A percentile compares a stretch with the other conserved stretches of the same genome.
Evolutionary conservation across 805 yeast genomes (phyloP).

Genomic region (Candida adriatica): DNA sequence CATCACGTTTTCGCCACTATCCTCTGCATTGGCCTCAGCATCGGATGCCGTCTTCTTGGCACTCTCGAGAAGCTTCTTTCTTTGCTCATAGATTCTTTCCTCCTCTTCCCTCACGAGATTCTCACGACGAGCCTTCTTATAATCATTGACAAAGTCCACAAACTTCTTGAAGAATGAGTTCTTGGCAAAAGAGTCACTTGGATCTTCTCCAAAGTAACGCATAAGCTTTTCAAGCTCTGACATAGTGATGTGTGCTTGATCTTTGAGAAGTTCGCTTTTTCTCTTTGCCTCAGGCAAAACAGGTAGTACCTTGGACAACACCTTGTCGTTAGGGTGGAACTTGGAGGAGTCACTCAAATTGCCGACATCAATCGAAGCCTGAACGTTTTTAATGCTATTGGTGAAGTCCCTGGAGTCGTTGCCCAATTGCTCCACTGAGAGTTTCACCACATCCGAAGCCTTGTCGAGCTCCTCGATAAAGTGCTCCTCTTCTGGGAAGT

Average conservation of each 20-base stretch:
- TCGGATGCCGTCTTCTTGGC: slow-evolving; percentile 20
- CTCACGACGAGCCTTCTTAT: slow-evolving; percentile 57
- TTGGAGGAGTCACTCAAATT: slow-evolving; percentile 54
- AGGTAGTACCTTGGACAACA: slow-evolving; percentile 47
- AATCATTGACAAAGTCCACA: slow-evolving; percentile 51
- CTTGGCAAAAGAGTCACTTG: slow-evolving; percentile 42
- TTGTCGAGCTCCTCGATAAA: slow-evolving; percentile 55
- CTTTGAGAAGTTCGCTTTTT: slow-evolving; percentile 42
- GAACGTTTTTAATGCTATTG: slow-evolving; percentile 42
- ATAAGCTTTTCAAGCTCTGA: slow-evolving; percentile 50
- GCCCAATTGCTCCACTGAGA: slow-evolving; percentile 56
- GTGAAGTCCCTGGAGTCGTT: slow-evolving; percentile 52
- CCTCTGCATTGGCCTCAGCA: slow-evolving; percentile 28
- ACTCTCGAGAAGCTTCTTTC: slow-evolving; percentile 49
- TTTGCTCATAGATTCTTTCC: slow-evolving; percentile 52
- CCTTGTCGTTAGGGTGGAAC: slow-evolving; percentile 61
- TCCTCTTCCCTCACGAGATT: slow-evolving; percentile 66
- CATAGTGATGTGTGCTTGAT: slow-evolving; percentile 44
- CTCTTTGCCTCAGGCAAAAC: slow-evolving; percentile 48
- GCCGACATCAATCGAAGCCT: slow-evolving; percentile 51
- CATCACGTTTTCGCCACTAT: slow-evolving; percentile 52
- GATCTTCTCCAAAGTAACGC: slow-evolving; percentile 69
- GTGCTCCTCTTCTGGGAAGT: slow-evolving; percentile 56
- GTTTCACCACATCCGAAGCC: slow-evolving; percentile 47
- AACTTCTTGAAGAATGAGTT: slow-evolving; percentile 59